phyloP scores from a whole-genome alignment of 108 stramenopile genomes.

The Pseudonitzschia multistriata region DNA sequence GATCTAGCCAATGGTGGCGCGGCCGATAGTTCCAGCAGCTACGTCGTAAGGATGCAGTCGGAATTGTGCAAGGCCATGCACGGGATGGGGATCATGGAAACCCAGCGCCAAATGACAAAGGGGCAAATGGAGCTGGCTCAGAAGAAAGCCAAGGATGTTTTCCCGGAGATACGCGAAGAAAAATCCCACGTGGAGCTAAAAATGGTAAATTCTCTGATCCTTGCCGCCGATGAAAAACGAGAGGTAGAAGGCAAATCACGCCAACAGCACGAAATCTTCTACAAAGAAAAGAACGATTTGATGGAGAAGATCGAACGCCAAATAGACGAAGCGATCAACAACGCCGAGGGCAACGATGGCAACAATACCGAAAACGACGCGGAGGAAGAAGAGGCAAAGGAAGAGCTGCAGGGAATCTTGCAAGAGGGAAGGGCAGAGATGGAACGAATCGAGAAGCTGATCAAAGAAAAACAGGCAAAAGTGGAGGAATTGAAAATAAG shows the following conservation, averaged over 20 bases:
- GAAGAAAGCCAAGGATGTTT: slow-evolving; percentile 53
- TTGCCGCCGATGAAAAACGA: slow-evolving; percentile 53
- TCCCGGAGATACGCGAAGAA: slow-evolving; percentile 55
- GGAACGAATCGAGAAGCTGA: slow-evolving; percentile 27
- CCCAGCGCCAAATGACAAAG: slow-evolving; percentile 64
- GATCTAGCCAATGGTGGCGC: background rate
- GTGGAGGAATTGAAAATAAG: slow-evolving; percentile 34
- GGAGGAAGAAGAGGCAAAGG: slow-evolving; percentile 39
- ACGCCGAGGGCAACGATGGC: slow-evolving; percentile 22
- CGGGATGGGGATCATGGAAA: slow-evolving; percentile 74
- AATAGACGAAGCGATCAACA: slow-evolving; percentile 16
- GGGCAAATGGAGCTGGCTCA: slow-evolving; percentile 38
- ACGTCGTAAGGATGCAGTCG: slow-evolving; percentile 76
- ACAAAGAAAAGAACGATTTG: slow-evolving; percentile 46
- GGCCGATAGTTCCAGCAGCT: slow-evolving; percentile 2
- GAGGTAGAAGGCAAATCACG: slow-evolving; percentile 54
- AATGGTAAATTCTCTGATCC: slow-evolving; percentile 69
- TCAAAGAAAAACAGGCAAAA: slow-evolving; percentile 16
- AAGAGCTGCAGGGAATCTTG: slow-evolving; percentile 31
- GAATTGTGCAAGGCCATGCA: slow-evolving; percentile 85
- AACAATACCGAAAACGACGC: slow-evolving; percentile 35
- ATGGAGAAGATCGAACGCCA: slow-evolving; percentile 36
- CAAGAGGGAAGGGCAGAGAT: slow-evolving; percentile 35
- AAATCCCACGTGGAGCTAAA: slow-evolving; percentile 64
- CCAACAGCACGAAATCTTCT: slow-evolving; percentile 40